phyloP scores from a whole-genome alignment of 352 stramenopile species.

The Phytopythium mirpurense region DNA sequence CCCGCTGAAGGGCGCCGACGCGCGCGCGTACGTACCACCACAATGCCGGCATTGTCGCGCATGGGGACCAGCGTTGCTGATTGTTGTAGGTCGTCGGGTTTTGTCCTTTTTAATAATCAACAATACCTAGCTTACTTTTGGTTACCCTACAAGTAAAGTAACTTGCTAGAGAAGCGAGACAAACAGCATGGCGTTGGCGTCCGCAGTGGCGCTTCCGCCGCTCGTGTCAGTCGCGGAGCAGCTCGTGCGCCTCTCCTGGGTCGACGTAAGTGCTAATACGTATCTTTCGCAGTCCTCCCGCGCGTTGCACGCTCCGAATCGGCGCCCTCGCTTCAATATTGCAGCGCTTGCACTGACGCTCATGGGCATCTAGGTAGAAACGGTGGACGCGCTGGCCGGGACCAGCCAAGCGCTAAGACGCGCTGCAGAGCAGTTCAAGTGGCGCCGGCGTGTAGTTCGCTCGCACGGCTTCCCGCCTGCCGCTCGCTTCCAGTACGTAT shows the following conservation, averaged over 20 bases:
- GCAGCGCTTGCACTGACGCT: background rate
- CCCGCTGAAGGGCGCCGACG: background rate
- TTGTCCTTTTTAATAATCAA: no score
- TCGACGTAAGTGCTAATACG: slow-evolving; percentile 25
- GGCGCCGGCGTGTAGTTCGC: slow-evolving; percentile 19
- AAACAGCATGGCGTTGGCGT: no score
- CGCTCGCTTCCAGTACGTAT: slow-evolving; percentile 23
- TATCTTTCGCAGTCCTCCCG: background rate
- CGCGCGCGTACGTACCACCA: slow-evolving; percentile 42
- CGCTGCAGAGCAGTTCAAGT: slow-evolving; percentile 20
- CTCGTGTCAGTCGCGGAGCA: slow-evolving; percentile 19
- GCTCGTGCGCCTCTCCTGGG: slow-evolving; percentile 31
- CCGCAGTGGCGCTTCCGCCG: background rate
- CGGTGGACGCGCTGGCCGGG: slow-evolving; percentile 22
- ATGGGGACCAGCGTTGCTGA: no score
- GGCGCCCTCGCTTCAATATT: background rate
- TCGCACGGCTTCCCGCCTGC: slow-evolving; percentile 18
- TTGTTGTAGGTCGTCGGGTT: no score
- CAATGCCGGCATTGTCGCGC: slow-evolving; percentile 50
- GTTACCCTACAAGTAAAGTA: no score
- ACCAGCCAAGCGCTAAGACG: slow-evolving; percentile 16
- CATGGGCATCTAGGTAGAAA: slow-evolving; percentile 34
- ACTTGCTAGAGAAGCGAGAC: no score
- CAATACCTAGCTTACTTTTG: no score
- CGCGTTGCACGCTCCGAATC: background rate